Evolutionary conservation across 2,329 filamentous ascomycete species (phyloP).

Genomic region (Chrysosphaeria jannelii): DNA sequence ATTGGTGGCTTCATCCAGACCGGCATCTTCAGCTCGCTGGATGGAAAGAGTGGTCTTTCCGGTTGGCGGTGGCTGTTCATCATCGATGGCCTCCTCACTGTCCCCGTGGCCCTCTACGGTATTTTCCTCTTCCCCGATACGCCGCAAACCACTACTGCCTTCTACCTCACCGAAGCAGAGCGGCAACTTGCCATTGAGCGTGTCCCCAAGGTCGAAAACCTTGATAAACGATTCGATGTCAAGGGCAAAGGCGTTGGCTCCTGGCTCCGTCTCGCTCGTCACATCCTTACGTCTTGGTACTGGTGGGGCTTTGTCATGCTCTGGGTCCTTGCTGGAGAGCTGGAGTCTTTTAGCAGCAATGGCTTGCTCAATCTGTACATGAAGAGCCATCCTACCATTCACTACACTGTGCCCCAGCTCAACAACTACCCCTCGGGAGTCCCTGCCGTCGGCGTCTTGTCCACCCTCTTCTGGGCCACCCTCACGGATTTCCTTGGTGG

Average conservation of each 20-base stretch:
- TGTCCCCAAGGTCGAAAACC: conserved; percentile 10
- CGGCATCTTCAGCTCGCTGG: conserved; percentile 14
- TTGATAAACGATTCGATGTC: no score
- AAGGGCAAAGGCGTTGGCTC: no score
- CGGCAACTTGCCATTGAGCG: conserved; percentile 11
- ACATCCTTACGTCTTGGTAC: conserved; percentile 26
- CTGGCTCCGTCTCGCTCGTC: conserved; percentile 10
- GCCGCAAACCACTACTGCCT: conserved; percentile 16
- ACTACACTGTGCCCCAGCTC: conserved; percentile 16
- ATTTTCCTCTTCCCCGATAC: conserved; percentile 22
- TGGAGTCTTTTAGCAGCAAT: conserved; percentile 39
- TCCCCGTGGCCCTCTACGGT: conserved; percentile 24
- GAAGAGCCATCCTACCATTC: conserved; percentile 14
- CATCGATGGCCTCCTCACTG: conserved; percentile 22
- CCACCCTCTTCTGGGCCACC: conserved; percentile 38
- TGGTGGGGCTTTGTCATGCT: conserved; percentile 36
- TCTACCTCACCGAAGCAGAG: conserved; percentile 14
- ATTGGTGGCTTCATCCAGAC: conserved; percentile 31
- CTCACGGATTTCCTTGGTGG: conserved; percentile 33
- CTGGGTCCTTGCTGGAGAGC: conserved; percentile 41
- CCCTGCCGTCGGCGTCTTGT: conserved; percentile 22
- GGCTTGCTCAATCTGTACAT: conserved; percentile 20
- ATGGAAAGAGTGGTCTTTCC: conserved; percentile 17
- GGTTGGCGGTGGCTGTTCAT: conserved; percentile 25
- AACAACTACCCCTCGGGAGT: conserved; percentile 28